Evolutionary conservation across 106 monocot genomes (phyloP), one percentile per base, ranked within the genome.

Genomic region (Dendrobium chrysotoxum): DNA sequence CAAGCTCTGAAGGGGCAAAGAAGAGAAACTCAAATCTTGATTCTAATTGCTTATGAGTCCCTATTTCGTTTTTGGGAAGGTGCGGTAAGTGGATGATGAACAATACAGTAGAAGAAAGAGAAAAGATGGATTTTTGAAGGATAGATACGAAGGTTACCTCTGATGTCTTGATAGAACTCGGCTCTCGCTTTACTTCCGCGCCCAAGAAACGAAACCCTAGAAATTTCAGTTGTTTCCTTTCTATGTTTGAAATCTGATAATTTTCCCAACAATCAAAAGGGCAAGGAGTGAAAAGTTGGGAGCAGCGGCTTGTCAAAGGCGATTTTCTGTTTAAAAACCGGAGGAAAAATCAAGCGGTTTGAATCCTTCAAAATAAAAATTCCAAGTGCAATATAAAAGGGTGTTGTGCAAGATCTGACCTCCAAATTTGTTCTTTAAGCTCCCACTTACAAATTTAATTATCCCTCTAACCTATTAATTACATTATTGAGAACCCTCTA

Each of bases 181-280:
- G 18, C 17, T 72, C 38, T 74, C 21, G 31, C 20, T 74, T 74
- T n/a, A 20, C 74, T 35, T 28, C 74, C 16, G 41, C 41, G n/a
- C 40, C 4, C 40, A n/a, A 40, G 40, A 73, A 41, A 70, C 30
- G 40, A 73, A 74, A 74, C 74, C 74, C 74, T 74, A 74, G n/a
- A 74, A 40, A 20, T 41, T 61, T n/a, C 23, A 61, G 23, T 61
- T 61, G 7, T 61, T 61, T 23, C 61, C 50, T 50, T 50, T 50
- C 50, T 50, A 50, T 50, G 50, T 50, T 61, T 61, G 61, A 61
- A 61, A 61, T 61, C 61, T 8, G 61, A 61, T 61, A 50, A 50
- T 50, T 15, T 61, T 61, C 20, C n/a, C 21, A 23, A 23, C 20
- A 61, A 61, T 61, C 61, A 7, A 61, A n/a, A 61, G 23, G n/a